phyloP scores from a whole-genome alignment of 768 basidiomycete genomes.

The Russula sp. region DNA sequence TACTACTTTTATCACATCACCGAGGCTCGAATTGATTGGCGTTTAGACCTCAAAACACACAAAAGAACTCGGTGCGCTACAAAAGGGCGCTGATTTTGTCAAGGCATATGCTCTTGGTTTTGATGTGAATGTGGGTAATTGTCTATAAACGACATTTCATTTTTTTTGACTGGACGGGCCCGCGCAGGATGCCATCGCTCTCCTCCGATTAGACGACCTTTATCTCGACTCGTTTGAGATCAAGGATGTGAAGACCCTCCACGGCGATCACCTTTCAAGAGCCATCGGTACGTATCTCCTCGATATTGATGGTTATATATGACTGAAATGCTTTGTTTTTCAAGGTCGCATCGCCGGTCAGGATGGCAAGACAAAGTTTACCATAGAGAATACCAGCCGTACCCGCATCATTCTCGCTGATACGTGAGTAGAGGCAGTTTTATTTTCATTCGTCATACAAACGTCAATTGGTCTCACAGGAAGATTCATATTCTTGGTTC shows the following conservation, averaged over 20 bases:
- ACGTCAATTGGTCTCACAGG: slow-evolving; percentile 41
- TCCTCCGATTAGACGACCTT: slow-evolving; percentile 91
- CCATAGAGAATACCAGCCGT: slow-evolving; percentile 94
- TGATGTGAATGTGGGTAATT: slow-evolving; percentile 74
- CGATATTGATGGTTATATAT: not conserved
- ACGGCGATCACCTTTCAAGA: slow-evolving; percentile 96
- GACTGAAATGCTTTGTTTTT: slow-evolving; percentile 13
- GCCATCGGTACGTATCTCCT: slow-evolving; percentile 70
- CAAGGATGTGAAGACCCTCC: slow-evolving; percentile 97
- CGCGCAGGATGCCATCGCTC: slow-evolving; percentile 85
- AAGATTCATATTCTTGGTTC: slow-evolving; percentile 99
- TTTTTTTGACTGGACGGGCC: slow-evolving; percentile 13
- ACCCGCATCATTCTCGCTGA: slow-evolving; percentile 99
- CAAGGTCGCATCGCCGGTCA: slow-evolving; percentile 96
- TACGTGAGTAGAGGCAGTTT: slow-evolving; percentile 57
- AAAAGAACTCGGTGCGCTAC: slow-evolving; percentile 87
- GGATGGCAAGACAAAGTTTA: slow-evolving; percentile 98
- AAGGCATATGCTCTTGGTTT: slow-evolving; percentile 95
- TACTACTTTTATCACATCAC: not conserved
- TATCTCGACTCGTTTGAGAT: slow-evolving; percentile 99
- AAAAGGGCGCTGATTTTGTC: slow-evolving; percentile 96
- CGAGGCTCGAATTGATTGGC: not conserved
- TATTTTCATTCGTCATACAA: slow-evolving; percentile 29
- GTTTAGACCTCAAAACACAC: slow-evolving; percentile 89
- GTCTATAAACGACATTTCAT: slow-evolving; percentile 3